Base-by-base conservation (phyloP, 176 grass and related monocot species). In the Elaeis guineensis region DNA sequence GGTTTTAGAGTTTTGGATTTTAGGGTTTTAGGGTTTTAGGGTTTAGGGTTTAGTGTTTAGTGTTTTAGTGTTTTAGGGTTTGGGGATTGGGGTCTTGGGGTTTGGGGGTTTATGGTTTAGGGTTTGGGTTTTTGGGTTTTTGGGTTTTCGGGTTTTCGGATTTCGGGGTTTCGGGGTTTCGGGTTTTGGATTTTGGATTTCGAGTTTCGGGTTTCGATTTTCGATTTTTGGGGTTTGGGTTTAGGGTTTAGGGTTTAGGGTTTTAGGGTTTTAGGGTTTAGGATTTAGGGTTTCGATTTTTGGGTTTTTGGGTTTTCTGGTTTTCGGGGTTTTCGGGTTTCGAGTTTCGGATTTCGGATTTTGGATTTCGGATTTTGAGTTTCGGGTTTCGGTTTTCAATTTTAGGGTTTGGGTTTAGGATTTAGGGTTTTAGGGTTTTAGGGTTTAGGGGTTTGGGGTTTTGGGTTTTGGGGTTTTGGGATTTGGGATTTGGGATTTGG, bases 101-200 rank as follows among this genome's bases (percentile, higher is more conserved):
- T 28, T 50, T n/a, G n/a, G 5, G 61, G 61, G 2, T 65, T 65
- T 50, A 5, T 19, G 61, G 61, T 65, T 65, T 65, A 65, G 61
- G 61, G 61, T 65, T 65, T 65, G 15, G 61, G 61, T 19, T 65
- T 65, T 65, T 16, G 61, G 61, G 61, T 65, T 65, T 65, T 16
- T n/a, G n/a, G n/a, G n/a, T n/a, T n/a, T n/a, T n/a, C n/a, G n/a
- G n/a, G n/a, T n/a, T n/a, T n/a, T n/a, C n/a, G 61, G 61, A 25
- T 65, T 65, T 65, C 8, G 5, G 61, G 61, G n/a, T n/a, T 65
- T 65, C 48, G 15, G 61, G 61, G 61, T 65, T 65, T 65, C 8
- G 61, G 61, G 61, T 65, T 65, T 65, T 14, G 61, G 61, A 25
- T 65, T 3, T 65, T n/a, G 1, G 23, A 3, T 65, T 65, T 65